Evolutionary conservation across 2,329 filamentous ascomycete genomes (phyloP), one percentile per base, ranked within the genome.

Genomic region (Colletotrichum caudatum): DNA sequence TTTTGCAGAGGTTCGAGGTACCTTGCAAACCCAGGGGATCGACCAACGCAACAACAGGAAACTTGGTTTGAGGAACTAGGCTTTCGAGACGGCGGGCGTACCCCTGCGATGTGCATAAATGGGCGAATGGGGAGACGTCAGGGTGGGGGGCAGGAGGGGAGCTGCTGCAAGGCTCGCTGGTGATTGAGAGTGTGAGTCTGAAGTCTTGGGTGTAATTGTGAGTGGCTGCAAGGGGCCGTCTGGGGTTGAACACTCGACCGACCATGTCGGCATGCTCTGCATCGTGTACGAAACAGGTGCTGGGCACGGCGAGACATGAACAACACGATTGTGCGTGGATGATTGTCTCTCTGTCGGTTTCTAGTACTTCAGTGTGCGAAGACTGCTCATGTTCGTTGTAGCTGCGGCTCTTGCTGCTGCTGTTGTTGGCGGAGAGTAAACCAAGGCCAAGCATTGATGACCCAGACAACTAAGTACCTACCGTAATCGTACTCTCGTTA

Each of bases 201-300:
- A 23, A 35, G 54, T 57, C 54, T 39, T 35, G n/a, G 54, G n/a
- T 53, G 23, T 63, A 46, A 63, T 53, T 56, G 23, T 41, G 57
- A 67, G 39, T 71, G 64, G 64, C 68, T 71, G 64, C 64, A 71
- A 71, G 68, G 64, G 68, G 62, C 64, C 64, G 65, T 64, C 54
- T 69, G 65, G 59, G 69, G 54, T 71, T 59, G 53, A 71, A 64
- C 53, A 69, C 51, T 54, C 35, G 37, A 54, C 11, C 14, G 20
- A 23, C 29, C 39, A 41, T 23, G 23, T 53, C 62, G 35, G 39
- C n/a, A 8, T 57, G 29, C n/a, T 57, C 39, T 64, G 50, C 23
- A 29, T 64, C 37, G 26, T 46, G 50, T 39, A 7, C 33, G 16
- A 53, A 5, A 39, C 48, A 51, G 46, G 44, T 51, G 9, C 44